Evolutionary conservation across 495 filamentous ascomycete genomes (phyloP).

Genomic region (Penicilliopsis zonata): DNA sequence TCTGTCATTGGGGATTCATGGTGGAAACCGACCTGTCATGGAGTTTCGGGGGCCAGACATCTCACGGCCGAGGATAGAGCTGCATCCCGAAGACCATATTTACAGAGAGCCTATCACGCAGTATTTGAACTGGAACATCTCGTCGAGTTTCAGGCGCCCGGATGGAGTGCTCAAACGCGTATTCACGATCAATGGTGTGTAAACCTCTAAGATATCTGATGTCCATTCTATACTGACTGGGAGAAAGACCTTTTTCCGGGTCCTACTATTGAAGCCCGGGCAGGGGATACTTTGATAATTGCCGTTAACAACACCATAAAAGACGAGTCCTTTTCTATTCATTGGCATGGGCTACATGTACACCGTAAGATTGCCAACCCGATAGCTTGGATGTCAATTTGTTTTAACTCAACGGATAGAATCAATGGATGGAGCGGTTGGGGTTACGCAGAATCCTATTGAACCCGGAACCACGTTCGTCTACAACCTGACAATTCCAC

Average conservation of each 20-base stretch:
- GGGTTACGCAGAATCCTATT: conserved; percentile 56
- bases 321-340: conserved; percentile 55
- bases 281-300: conserved; percentile 58
- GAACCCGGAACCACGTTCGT: conserved; percentile 49
- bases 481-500: conserved; percentile 68
- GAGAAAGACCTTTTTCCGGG: conserved; percentile 21
- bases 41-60: background rate
- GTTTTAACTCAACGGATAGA: conserved; percentile 9
- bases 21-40: background rate
- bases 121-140: conserved; percentile 22
- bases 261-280: conserved; percentile 26
- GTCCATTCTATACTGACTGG: background rate
- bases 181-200: conserved; percentile 25
- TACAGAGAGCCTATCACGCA: conserved; percentile 19
- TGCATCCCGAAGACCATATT: conserved; percentile 29
- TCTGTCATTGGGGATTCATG: background rate
- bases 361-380: conserved; percentile 26
- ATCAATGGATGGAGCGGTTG: conserved; percentile 60
- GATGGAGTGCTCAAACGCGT: conserved; percentile 31
- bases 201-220: background rate
- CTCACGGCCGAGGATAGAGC: conserved; percentile 15
- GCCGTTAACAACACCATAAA: conserved; percentile 56
- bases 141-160: conserved; percentile 16
- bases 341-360: conserved; percentile 74
- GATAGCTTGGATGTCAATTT: background rate